Base-by-base conservation (phyloP, 164 flowering plant species). In the Magnolia officinalis region DNA sequence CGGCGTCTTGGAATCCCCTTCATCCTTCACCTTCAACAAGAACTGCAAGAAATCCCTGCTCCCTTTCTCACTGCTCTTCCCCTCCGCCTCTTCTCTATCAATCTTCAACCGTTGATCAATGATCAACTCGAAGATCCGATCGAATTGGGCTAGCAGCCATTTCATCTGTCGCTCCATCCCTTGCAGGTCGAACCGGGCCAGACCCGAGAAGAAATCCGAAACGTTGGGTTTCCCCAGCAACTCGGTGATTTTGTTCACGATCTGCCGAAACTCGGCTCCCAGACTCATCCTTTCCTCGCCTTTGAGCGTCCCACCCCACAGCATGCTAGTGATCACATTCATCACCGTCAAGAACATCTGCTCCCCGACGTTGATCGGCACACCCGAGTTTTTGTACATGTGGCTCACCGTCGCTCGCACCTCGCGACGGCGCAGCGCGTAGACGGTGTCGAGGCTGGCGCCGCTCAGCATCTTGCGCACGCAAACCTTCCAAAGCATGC, bases 171-270 rank as follows among this genome's bases (percentile, higher is more conserved):
- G 85, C 63, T 69, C 74, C 2, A 88, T 8, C 10, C 90, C 90
- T 71, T 89, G 92, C 67, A 89, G 63, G 81, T 90, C 92, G 19
- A 89, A 80, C 74, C 85, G 23, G 2, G 82, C 87, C 58, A 90
- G 29, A 13, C 59, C 77, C 8, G 92, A 90, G 31, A 71, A 85
- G 72, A 87, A 84, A 74, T 90, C 92, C 21, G 92, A 89, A 23
- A 88, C 31, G 70, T 90, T 87, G 14, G 91, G 90, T 77, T 16
- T 77, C 8, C 84, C 89, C 74, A 90, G 20, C 31, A 85, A 26
- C 49, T 24, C 77, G 0, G 82, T 83, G 64, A 88, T 58, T 73
- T 84, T 87, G 4, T 71, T 71, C 0, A 86, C 83, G 63, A 82
- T 81, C 16, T 77, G 63, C 77, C 84, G 76, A 49, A 87, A 88